phyloP scores from a whole-genome alignment of 148 eudicot genomes.

The Persicaria maculosa region DNA sequence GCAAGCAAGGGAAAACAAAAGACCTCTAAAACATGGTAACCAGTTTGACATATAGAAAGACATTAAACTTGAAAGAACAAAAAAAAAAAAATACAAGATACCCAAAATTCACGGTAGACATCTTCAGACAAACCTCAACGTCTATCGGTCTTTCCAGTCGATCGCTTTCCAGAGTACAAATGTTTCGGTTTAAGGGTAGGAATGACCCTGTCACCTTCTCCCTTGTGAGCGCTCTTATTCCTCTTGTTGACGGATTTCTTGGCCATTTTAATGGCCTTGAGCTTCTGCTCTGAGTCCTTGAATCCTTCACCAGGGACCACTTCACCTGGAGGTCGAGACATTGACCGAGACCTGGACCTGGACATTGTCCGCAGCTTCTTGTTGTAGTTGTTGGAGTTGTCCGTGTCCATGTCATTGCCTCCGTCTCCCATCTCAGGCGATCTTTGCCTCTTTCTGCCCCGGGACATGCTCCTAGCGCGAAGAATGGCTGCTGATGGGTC shows the following conservation, averaged over 20 bases:
- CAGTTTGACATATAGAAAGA: background rate
- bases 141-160: constrained; percentile 66
- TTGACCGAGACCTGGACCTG: constrained; percentile 37
- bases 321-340: constrained; percentile 61
- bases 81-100: background rate
- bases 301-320: constrained; percentile 72
- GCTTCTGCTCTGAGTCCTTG: constrained; percentile 59
- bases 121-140: constrained; percentile 32
- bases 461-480: constrained; percentile 65
- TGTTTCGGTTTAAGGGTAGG: constrained; percentile 72
- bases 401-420: constrained; percentile 60
- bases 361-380: constrained; percentile 65
- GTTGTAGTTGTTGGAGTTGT: constrained; percentile 35
- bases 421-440: constrained; percentile 33
- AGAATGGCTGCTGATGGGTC: constrained; percentile 64
- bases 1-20: background rate
- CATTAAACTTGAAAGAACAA: background rate
- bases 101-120: background rate
- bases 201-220: constrained; percentile 74
- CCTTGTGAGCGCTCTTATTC: constrained; percentile 62
- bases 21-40: background rate
- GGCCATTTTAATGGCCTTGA: constrained; percentile 56
- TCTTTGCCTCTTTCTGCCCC: constrained; percentile 91
- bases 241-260: constrained; percentile 44
- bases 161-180: constrained; percentile 67